These are phyloP conservation scores for Fraxinus floribunda DNA, from an alignment of 305 asterid species.

Conservation along the genomic window DNA sequence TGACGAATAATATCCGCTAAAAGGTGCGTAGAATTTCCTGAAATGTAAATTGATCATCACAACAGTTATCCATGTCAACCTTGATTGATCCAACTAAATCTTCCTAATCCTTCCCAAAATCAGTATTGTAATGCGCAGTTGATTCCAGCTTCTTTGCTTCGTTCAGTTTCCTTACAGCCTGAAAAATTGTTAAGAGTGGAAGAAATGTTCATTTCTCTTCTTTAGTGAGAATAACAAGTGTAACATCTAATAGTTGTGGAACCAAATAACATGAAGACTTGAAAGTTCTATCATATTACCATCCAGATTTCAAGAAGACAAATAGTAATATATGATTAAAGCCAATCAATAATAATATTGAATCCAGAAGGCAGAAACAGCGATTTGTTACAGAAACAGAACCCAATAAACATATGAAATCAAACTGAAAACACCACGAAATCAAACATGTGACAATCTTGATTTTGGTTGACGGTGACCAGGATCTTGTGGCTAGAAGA, in stretches of 20 bases:
- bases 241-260: background rate
- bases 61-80: background rate
- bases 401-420: background rate
- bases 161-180: conserved; percentile 87
- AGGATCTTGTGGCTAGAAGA: background rate
- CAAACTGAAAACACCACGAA: background rate
- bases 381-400: background rate
- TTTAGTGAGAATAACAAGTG: background rate
- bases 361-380: background rate
- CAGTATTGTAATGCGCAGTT: conserved; percentile 77
- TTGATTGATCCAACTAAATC: background rate
- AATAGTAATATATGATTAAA: background rate
- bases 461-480: background rate
- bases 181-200: conserved; percentile 14
- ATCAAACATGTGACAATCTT: background rate
- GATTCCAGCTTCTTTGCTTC: conserved; percentile 96
- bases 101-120: conserved; percentile 73
- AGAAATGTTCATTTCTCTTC: background rate
- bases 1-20: background rate
- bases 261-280: background rate
- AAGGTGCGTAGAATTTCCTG: background rate
- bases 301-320: background rate
- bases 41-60: background rate
- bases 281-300: background rate
- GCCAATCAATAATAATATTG: background rate